phyloP scores from a whole-genome alignment of 2,329 filamentous ascomycete genomes.

The Fusarium sp. region DNA sequence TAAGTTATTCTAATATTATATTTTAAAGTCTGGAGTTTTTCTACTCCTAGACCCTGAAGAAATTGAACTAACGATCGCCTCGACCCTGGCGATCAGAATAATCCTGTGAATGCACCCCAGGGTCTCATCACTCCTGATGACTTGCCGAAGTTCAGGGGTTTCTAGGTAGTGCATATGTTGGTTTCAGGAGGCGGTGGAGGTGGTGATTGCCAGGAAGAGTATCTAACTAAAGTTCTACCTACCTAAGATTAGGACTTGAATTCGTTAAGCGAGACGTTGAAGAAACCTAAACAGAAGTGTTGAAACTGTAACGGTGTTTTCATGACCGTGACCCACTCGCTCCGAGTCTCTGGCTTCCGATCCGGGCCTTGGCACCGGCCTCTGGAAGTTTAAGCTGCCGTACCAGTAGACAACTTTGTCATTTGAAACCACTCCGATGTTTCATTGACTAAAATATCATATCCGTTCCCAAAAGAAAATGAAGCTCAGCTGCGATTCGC shows the following conservation, averaged over 20 bases:
- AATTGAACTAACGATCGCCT: neutral
- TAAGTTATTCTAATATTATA: neutral
- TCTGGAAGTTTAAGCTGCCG: neutral
- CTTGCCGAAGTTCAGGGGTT: constrained; percentile 7
- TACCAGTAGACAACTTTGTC: neutral
- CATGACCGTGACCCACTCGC: neutral
- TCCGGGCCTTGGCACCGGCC: neutral
- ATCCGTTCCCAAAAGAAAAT: neutral
- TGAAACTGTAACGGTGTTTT: neutral
- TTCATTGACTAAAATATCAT: neutral
- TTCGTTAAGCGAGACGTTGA: neutral
- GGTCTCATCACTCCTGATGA: constrained; percentile 7
- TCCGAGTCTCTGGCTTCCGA: neutral
- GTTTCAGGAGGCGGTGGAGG: constrained; percentile 33
- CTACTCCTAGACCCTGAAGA: neutral
- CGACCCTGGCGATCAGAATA: neutral
- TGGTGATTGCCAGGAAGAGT: constrained; percentile 17
- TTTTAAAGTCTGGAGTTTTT: neutral
- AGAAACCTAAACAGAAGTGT: neutral
- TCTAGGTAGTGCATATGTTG: neutral
- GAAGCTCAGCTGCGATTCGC: neutral
- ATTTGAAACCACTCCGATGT: neutral
- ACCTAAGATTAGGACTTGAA: neutral
- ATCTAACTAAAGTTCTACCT: neutral
- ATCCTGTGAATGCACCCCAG: neutral